Evolutionary conservation across 495 filamentous ascomycete genomes (phyloP).

Genomic region (Penicillium herquei): DNA sequence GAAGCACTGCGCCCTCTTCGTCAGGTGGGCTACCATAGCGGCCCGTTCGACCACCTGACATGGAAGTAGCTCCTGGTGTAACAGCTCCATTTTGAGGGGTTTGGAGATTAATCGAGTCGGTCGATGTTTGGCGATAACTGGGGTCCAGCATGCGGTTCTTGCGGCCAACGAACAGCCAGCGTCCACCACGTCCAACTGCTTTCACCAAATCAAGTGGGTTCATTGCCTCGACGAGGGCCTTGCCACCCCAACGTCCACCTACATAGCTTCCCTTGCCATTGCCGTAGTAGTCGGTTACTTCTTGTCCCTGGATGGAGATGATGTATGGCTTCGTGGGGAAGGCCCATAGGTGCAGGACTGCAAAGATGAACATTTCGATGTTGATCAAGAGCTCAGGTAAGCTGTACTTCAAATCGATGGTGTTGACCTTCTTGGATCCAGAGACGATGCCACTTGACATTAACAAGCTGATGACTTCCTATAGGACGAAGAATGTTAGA

Average conservation of each 20-base stretch:
- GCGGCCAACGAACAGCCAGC: conserved; percentile 77
- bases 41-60: conserved; percentile 20
- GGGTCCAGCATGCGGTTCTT: conserved; percentile 53
- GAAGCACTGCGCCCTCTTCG: conserved; percentile 42
- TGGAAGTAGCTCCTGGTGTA: conserved; percentile 17
- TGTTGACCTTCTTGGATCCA: conserved; percentile 57
- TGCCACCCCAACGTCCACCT: conserved; percentile 62
- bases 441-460: conserved; percentile 63
- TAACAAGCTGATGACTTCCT: conserved; percentile 67
- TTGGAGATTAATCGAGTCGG: conserved; percentile 34
- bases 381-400: conserved; percentile 77
- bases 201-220: conserved; percentile 85
- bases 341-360: conserved; percentile 76
- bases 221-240: conserved; percentile 68
- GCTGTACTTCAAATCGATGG: conserved; percentile 75
- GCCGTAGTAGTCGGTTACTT: conserved; percentile 45
- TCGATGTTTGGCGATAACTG: conserved; percentile 42
- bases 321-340: conserved; percentile 74
- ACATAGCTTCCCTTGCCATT: conserved; percentile 53
- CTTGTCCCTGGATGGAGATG: conserved; percentile 30
- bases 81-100: conserved; percentile 14
- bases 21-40: conserved; percentile 22
- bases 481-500: conserved; percentile 1
- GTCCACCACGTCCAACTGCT: conserved; percentile 70
- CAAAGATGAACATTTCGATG: conserved; percentile 85